Conservation (phyloP, 192 early-diverging fungal species). For the Helicostylum pulchrum region DNA sequence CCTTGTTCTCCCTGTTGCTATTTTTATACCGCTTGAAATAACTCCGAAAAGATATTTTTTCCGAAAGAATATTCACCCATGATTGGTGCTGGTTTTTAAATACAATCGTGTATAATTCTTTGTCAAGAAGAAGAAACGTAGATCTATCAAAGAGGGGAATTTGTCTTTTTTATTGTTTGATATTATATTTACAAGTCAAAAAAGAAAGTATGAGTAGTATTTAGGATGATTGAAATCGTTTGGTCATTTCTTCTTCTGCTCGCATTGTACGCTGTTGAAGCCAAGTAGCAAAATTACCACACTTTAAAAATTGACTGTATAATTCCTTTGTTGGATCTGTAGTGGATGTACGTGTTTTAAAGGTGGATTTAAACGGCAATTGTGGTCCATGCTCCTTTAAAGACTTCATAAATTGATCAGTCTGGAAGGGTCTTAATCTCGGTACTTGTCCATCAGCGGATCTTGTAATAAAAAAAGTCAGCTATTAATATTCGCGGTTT, state of each 20-base stretch:
- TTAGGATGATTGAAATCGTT: slow-evolving; percentile 3
- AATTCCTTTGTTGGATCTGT: slow-evolving; percentile 69
- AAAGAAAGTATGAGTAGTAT: no score
- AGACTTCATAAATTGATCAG: slow-evolving; percentile 69
- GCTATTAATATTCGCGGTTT: not conserved
- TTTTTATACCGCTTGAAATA: not conserved
- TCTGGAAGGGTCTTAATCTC: slow-evolving; percentile 73
- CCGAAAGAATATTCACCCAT: no score
- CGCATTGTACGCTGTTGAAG: slow-evolving; percentile 76
- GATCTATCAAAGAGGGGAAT: no score
- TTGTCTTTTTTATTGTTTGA: not conserved
- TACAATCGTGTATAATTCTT: no score
- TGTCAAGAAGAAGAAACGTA: no score
- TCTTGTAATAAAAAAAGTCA: not conserved
- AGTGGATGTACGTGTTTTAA: slow-evolving; percentile 51
- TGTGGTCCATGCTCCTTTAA: slow-evolving; percentile 55
- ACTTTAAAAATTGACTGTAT: slow-evolving; percentile 86
- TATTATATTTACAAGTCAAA: not conserved
- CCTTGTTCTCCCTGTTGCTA: not conserved
- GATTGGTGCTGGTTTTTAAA: no score
- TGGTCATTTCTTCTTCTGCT: slow-evolving; percentile 74
- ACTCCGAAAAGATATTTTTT: not conserved
- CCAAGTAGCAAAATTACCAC: slow-evolving; percentile 96
- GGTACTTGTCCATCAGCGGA: slow-evolving; percentile 7
- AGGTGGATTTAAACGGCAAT: slow-evolving; percentile 43